Base-by-base conservation (phyloP, 2,329 filamentous ascomycete species). In the Penicillium concentricum region DNA sequence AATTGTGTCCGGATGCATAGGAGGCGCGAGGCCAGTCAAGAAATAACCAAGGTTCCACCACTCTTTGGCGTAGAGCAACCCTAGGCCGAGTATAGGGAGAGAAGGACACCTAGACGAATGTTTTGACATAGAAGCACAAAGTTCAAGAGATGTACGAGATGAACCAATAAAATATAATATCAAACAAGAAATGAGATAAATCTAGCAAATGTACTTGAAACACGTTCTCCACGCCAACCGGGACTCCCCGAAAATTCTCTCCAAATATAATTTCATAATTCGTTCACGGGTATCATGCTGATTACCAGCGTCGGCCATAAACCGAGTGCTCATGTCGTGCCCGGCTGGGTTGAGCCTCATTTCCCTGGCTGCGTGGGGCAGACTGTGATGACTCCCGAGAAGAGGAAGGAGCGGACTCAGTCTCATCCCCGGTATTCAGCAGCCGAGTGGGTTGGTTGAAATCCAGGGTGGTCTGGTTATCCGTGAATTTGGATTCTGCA, bases 401-500 rank as follows among this genome's bases (percentile, higher is more conserved):
- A 8, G 57, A 35, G 15, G 45, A 30, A 12, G 41, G 26, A 6
- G 13, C 50, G 42, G 62, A 51, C 20, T 50, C 58, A 35, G 41
- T 30, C 28, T 72, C 68, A 8, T 70, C 67, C 2, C 61, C 62
- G 18, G 69, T 61, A 15, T 53, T 62, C 51, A 75, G 52, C 12
- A 76, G 60, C 6, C 66, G 65, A 32, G 69, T 69, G 28, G 68
- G 69, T 42, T 74, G 68, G 30, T 64, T 68, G 43, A 74, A 64
- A 18, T 75, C 66, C 15, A 73, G 72, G 39, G 78, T 74, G 26
- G 75, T 77, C 49, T 76, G 71, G 20, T 76, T 76, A 34, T 76
- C 66, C 5, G 59, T 63, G 59, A 66, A 75, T 44, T 79, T 76
- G 37, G 74, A 72, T 63, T 86, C 83, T 0, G 82, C 83, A 67